Conservation (phyloP, 2,329 filamentous ascomycete species). For the Penicillium expansum region DNA sequence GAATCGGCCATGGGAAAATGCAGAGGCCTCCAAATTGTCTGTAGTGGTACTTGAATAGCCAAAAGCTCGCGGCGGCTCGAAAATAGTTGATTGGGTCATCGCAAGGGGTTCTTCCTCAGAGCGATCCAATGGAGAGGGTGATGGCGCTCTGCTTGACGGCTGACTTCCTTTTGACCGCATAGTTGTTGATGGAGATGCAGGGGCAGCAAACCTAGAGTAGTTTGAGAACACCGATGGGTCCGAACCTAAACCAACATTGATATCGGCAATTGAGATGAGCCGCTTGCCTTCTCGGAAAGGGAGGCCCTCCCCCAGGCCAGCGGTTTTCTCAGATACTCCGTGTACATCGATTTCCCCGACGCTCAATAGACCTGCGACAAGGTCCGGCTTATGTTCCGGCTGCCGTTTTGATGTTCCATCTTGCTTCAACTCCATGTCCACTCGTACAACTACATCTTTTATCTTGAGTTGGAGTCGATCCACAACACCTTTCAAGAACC, state of each 20-base stretch:
- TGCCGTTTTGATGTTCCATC: constrained; percentile 38
- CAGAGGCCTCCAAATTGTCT: constrained; percentile 29
- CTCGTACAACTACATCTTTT: constrained; percentile 50
- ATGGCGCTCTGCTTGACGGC: constrained; percentile 28
- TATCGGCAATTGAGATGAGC: constrained; percentile 44
- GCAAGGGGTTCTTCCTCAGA: constrained; percentile 28
- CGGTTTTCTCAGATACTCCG: constrained; percentile 25
- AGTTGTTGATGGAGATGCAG: constrained; percentile 33
- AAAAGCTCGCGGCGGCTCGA: constrained; percentile 28
- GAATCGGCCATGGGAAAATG: constrained; percentile 40
- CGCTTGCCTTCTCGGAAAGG: constrained; percentile 41
- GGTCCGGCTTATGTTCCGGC: constrained; percentile 37
- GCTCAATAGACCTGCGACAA: constrained; percentile 36
- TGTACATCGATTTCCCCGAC: constrained; percentile 37
- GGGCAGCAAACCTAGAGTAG: constrained; percentile 39
- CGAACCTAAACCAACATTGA: constrained; percentile 48
- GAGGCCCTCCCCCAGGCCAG: constrained; percentile 20
- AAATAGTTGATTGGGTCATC: constrained; percentile 41
- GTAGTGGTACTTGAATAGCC: background rate
- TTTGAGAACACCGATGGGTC: constrained; percentile 50
- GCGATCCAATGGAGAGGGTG: constrained; percentile 26
- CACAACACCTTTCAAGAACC: constrained; percentile 57
- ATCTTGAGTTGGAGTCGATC: constrained; percentile 57
- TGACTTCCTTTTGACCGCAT: constrained; percentile 35
- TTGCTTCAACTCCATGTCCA: constrained; percentile 50